Base-by-base conservation (phyloP, 805 yeast genomes). In the Saccharomycopsis lassenensis region DNA sequence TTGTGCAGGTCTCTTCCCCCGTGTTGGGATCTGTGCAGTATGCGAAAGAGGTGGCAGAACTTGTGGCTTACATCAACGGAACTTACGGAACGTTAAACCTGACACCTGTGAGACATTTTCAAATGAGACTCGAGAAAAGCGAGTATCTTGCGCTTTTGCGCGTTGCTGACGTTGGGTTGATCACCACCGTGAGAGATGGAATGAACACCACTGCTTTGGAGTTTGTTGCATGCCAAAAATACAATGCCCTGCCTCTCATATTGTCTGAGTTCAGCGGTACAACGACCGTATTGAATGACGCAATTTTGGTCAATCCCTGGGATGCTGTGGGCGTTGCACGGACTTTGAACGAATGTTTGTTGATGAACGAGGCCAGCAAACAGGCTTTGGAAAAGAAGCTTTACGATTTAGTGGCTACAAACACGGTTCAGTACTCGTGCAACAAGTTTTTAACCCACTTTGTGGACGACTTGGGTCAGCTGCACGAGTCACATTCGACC, bases 161-260 rank as follows among this genome's bases (percentile, higher is more conserved):
- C 44, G 87, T 74, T 11, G 97, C 97, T 0, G 96, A 91, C 52
- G 61, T 91, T 46, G 87, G 94, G 20, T 59, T 91, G 37, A 82
- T 86, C 45, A 85, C 96, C 0, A 77, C 94, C 2, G 77, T 89
- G 20, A 74, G 98, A 54, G 98, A 91, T 55, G 96, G 96, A 39
- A 86, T 89, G 80, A 89, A 86, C 59, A 85, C 96, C 4, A 91
- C 97, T 2, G 84, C 95, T 1, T 61, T 89, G 41, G 98, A 91
- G 57, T 91, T 74, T 55, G 91, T 87, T 30, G 75, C 87, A 29
- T 83, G 95, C 48, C 94, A 84, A 56, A 77, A 83, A 50, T 51
- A 55, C 24, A 70, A 76, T 43, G 63, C 66, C 44, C 71, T 81
- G 2, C 95, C 97, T 0, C 66, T 93, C 51, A 74, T 91, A 25